Evolutionary conservation across 1,284 basidiomycete species (phyloP).

Genomic region (Ustilago bromivora): DNA sequence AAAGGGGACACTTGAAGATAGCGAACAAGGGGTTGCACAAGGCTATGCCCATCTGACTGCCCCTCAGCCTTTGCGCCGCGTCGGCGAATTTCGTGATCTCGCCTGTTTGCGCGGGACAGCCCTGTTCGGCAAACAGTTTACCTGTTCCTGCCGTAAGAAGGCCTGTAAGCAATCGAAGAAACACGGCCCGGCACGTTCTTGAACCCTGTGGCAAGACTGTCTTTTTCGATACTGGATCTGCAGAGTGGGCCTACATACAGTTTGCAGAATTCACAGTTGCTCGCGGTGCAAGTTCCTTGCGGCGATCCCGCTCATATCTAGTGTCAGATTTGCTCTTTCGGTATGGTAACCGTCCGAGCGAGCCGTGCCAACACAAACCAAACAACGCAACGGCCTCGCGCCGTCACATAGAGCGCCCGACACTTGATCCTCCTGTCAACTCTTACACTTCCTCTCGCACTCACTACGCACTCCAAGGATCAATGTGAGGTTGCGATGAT

Average conservation of each 20-base stretch:
- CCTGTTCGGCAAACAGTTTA: neutral
- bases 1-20: constrained; percentile 10
- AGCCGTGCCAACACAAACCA: too few species aligned
- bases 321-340: too few species aligned
- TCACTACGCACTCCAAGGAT: neutral
- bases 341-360: too few species aligned
- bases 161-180: neutral
- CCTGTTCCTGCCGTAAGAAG: neutral
- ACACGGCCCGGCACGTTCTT: neutral
- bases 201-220: neutral
- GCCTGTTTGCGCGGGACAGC: neutral
- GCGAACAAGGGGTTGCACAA: constrained; percentile 10
- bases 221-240: neutral
- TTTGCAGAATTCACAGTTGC: too few species aligned
- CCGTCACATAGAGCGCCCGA: too few species aligned
- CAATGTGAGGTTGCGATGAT: neutral
- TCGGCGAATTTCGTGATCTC: constrained; percentile 7
- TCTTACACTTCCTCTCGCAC: too few species aligned
- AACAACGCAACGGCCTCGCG: too few species aligned
- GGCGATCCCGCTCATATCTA: too few species aligned
- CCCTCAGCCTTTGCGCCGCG: neutral
- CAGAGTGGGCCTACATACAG: too few species aligned
- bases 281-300: too few species aligned
- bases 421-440: too few species aligned
- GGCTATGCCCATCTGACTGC: constrained; percentile 1